Evolutionary conservation across 306 rosid species (phyloP).

Genomic region (Pyrus pyrifolia): DNA sequence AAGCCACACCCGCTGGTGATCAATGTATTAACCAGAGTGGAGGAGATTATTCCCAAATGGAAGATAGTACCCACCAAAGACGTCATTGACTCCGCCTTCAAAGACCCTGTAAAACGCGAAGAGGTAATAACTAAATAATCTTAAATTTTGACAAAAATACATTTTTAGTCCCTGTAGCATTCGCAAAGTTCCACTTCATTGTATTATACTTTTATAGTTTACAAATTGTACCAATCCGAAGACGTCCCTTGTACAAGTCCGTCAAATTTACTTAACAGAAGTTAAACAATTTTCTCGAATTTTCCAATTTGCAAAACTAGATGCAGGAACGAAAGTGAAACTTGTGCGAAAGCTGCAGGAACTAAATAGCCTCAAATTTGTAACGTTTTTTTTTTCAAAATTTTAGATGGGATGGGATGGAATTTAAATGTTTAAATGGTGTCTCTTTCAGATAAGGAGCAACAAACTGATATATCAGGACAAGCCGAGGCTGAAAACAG

Average conservation of each 20-base stretch:
- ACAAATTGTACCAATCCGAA: too few relatives aligned
- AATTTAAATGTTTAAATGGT: not conserved
- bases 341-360: not conserved
- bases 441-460: constrained; percentile 47
- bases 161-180: too few relatives aligned
- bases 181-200: too few relatives aligned
- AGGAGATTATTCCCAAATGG: constrained; percentile 71
- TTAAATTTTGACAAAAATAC: too few relatives aligned
- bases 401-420: not conserved
- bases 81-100: constrained; percentile 64
- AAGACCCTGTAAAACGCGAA: constrained; percentile 61
- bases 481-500: constrained; percentile 81
- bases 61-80: constrained; percentile 80
- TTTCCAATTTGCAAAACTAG: too few relatives aligned
- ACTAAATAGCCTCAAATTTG: not conserved
- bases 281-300: too few relatives aligned
- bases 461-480: constrained; percentile 80
- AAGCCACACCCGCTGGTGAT: constrained; percentile 67
- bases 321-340: too few relatives aligned
- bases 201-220: too few relatives aligned
- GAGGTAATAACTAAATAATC: constrained; percentile 24
- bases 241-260: too few relatives aligned
- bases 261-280: too few relatives aligned
- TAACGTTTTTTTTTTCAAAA: not conserved
- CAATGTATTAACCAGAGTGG: constrained; percentile 49